Evolutionary conservation across 768 basidiomycete genomes (phyloP).

Genomic region (Russula sp.): DNA sequence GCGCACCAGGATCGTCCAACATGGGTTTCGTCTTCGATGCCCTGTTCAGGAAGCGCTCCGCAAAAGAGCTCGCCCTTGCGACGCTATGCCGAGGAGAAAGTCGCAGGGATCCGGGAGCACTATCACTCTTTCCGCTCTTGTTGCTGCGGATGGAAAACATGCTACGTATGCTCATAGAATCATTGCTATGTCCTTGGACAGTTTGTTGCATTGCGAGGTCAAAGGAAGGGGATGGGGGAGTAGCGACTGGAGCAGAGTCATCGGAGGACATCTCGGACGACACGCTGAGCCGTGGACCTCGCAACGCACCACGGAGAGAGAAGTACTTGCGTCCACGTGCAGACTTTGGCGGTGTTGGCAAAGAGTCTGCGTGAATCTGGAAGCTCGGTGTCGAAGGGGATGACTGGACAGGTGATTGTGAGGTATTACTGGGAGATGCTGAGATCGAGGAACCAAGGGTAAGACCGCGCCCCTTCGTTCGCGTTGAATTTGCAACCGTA

Average conservation of each 20-base stretch:
- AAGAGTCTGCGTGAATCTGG: conserved; percentile 23
- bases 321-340: conserved; percentile 18
- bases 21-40: conserved; percentile 19
- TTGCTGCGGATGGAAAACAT: conserved; percentile 18
- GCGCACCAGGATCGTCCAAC: conserved; percentile 19
- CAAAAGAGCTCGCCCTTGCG: conserved; percentile 21
- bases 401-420: conserved; percentile 7
- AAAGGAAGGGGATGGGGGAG: conserved; percentile 42
- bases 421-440: neutral
- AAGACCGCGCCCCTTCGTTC: conserved; percentile 13
- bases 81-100: conserved; percentile 21
- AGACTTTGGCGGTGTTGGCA: conserved; percentile 44
- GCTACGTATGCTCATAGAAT: conserved; percentile 24
- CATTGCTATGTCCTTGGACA: conserved; percentile 14
- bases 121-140: conserved; percentile 17
- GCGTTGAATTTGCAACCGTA: conserved; percentile 9
- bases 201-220: conserved; percentile 21
- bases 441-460: conserved; percentile 2
- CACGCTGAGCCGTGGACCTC: conserved; percentile 48
- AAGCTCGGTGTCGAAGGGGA: conserved; percentile 16
- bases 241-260: conserved; percentile 53
- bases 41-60: conserved; percentile 18
- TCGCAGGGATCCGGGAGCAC: conserved; percentile 10
- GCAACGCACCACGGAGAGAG: conserved; percentile 37
- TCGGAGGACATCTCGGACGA: conserved; percentile 61